A percentile compares a stretch with the other conserved stretches of the same genome.
These are phyloP conservation scores for Russula brevipes DNA, from an alignment of 768 basidiomycete species.

Conservation along the genomic window DNA sequence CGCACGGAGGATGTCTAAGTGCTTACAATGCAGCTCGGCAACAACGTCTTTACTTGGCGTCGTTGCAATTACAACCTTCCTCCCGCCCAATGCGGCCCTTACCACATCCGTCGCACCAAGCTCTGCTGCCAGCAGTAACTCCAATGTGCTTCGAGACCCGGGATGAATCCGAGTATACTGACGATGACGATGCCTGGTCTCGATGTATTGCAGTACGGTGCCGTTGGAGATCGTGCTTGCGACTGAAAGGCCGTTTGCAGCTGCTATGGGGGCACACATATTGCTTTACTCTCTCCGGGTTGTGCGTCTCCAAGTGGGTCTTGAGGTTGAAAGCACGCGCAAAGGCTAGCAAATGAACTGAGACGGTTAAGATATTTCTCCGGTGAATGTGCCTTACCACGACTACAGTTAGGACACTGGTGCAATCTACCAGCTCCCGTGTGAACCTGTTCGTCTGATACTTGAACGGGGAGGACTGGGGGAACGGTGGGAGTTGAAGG, in stretches of 20 bases:
- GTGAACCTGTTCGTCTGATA: slow-evolving; percentile 37
- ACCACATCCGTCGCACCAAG: slow-evolving; percentile 29
- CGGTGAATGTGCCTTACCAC: slow-evolving; percentile 44
- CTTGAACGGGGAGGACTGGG: slow-evolving; percentile 35
- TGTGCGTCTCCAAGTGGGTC: slow-evolving; percentile 92
- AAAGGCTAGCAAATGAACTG: slow-evolving; percentile 52
- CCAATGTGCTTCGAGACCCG: slow-evolving; percentile 18
- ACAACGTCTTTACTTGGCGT: slow-evolving; percentile 49
- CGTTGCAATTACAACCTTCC: slow-evolving; percentile 42
- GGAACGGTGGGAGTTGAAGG: slow-evolving; percentile 43
- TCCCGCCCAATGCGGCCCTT: slow-evolving; percentile 27
- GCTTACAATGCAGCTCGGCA: slow-evolving; percentile 6
- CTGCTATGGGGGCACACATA: slow-evolving; percentile 80
- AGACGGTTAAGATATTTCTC: slow-evolving; percentile 12
- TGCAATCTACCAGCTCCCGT: slow-evolving; percentile 74
- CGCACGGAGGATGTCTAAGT: neutral
- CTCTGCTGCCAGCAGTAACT: slow-evolving; percentile 18
- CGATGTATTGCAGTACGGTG: slow-evolving; percentile 80
- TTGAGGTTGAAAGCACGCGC: slow-evolving; percentile 93
- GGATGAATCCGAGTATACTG: slow-evolving; percentile 25
- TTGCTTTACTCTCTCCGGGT: slow-evolving; percentile 86
- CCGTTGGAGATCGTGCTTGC: slow-evolving; percentile 90
- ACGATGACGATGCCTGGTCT: slow-evolving; percentile 27
- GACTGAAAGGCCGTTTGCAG: slow-evolving; percentile 87
- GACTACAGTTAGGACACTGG: slow-evolving; percentile 66